Evolutionary conservation across 1,284 basidiomycete genomes (phyloP).

Genomic region (Ceratorhiza oryzae-sativae): DNA sequence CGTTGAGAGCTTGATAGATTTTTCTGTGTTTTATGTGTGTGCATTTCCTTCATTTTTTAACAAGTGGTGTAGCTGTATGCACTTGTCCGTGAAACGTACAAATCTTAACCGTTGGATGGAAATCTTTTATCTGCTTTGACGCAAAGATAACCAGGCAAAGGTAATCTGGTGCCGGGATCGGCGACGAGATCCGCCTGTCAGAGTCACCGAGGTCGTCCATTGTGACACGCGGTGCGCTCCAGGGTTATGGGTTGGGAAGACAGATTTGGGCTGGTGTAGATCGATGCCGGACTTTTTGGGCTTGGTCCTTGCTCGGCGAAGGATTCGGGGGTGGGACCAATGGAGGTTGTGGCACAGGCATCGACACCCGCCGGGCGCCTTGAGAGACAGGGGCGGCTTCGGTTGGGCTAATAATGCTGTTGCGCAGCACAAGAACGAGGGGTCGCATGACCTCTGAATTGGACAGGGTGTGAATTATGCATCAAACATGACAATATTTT

Average conservation of each 20-base stretch:
- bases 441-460: background rate
- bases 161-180: background rate
- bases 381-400: background rate
- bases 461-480: background rate
- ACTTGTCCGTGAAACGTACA: conserved; percentile 29
- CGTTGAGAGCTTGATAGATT: conserved; percentile 22
- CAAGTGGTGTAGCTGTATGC: conserved; percentile 34
- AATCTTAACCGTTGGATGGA: background rate
- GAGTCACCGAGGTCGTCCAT: background rate
- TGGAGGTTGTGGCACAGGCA: background rate
- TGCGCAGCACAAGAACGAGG: background rate
- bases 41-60: background rate
- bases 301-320: background rate
- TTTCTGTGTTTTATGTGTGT: conserved; percentile 14
- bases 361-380: background rate
- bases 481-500: background rate
- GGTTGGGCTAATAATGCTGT: background rate
- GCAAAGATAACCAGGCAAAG: background rate
- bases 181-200: background rate
- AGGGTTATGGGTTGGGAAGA: background rate
- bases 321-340: background rate
- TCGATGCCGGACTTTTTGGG: background rate
- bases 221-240: background rate
- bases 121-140: background rate
- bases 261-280: background rate